These are phyloP conservation scores for Fraxinus anomala DNA, from an alignment of 257 asterid species.

Conservation along the genomic window DNA sequence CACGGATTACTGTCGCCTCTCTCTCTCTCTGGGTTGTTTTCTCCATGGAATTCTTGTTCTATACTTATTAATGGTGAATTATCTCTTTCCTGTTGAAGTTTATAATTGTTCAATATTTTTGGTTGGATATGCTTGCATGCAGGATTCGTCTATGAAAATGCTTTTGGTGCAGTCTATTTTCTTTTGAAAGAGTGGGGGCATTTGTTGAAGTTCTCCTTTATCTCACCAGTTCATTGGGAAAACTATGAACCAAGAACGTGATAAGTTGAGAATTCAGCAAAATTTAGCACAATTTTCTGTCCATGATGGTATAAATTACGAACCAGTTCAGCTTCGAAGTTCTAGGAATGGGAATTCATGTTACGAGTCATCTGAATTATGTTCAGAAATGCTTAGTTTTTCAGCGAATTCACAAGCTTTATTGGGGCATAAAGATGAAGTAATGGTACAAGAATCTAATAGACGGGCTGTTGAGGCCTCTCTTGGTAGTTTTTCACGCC, in stretches of 20 bases:
- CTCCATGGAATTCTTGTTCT: not conserved
- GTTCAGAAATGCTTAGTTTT: constrained; percentile 45
- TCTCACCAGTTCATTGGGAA: not conserved
- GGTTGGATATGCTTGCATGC: not conserved
- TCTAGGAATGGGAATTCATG: constrained; percentile 34
- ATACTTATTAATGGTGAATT: not conserved
- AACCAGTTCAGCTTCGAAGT: constrained; percentile 33
- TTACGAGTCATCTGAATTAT: constrained; percentile 35
- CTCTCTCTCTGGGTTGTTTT: constrained; percentile 5
- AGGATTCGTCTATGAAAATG: not conserved
- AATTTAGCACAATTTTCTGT: constrained; percentile 19
- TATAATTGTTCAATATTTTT: not conserved
- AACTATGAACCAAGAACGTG: constrained; percentile 34
- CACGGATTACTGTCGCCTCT: not conserved
- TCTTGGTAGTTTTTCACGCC: constrained; percentile 23
- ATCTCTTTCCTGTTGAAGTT: not conserved
- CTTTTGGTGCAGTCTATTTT: not conserved
- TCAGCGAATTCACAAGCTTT: constrained; percentile 24
- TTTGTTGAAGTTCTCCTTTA: not conserved
- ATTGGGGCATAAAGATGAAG: constrained; percentile 22
- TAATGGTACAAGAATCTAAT: constrained; percentile 25
- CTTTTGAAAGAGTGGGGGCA: not conserved
- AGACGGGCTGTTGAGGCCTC: constrained; percentile 19
- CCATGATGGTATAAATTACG: constrained; percentile 26
- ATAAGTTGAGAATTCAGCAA: constrained; percentile 52